Base-by-base conservation (phyloP, 441 rosid species). In the Lagerstroemia fauriei region DNA sequence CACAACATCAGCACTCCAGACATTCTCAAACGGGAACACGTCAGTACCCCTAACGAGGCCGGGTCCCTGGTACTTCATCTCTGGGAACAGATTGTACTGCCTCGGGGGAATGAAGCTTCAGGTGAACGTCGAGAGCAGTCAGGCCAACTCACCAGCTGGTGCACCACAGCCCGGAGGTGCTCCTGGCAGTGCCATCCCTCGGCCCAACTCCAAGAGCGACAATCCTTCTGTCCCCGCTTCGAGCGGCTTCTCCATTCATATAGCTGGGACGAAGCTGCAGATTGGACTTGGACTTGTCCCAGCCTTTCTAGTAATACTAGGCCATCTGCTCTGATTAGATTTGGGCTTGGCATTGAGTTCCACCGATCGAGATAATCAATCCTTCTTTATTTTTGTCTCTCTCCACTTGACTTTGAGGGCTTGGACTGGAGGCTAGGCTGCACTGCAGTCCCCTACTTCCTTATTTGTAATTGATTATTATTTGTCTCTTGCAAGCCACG, bases 21-120 rank as follows among this genome's bases (percentile, higher is more conserved):
- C 89, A 27, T 96, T 86, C 85, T 72, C 94, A 38, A 83, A 78
- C 68, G 97, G 99, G 76, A 96, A 96, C 89, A 92, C 97, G 46
- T 90, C 97, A 7, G 81, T 96, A 4, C 73, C 95, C n/a, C 80
- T 96, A 73, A 68, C 93, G 10, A 83, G 87, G 17, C 90, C 93
- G 0, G 98, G 95, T 10, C 44, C 82, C 7, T 81, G 90, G 83
- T 96, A 90, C 80, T 96, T 96, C 75, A 65, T 90, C 14, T 84
- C 90, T 20, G 98, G 94, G 0, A 92, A 91, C 87, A 84, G 76
- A 88, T 85, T 96, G 29, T 84, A 91, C 72, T 96, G 99, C 86
- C 87, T 93, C 8, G 93, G 96, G n/a, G 99, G 99, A 50, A 91
- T 94, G 99, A 95, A 87, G 87, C 90, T 95, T 27, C 88, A 51